Base-by-base conservation (phyloP, 2,329 filamentous ascomycete genomes). In the Sarocladium oryzae region DNA sequence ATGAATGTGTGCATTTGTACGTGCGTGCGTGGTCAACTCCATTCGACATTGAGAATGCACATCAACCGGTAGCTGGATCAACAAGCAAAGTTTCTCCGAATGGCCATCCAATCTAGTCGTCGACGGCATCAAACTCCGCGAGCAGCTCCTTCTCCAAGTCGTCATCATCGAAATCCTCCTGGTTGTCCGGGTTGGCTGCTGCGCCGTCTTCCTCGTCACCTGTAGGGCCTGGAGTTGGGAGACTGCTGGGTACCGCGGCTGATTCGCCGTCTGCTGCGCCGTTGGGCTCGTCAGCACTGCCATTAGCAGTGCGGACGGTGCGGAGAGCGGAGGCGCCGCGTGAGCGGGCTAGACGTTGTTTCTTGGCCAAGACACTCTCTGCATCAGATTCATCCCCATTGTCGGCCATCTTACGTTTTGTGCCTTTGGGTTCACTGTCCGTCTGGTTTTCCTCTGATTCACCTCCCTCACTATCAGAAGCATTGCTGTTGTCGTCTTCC, bases 81-180 rank as follows among this genome's bases (percentile, higher is more conserved):
- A 37, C 6, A 37, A 37, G n/a, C 35, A 37, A 15, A 6, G 11
- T 15, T 6, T 15, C 35, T 37, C n/a, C n/a, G 37, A 40, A 40
- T 40, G 35, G 6, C 37, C 37, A 23, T 15, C 7, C 6, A 23
- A n/a, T 40, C 37, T 30, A 30, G 13, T 30, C 28, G 7, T 30
- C 28, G 10, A 26, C 24, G 5, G 43, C 43, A 8, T 82, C 79
- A 56, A 84, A 69, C 56, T 79, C 82, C 1, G 80, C 81, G 59
- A 82, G 69, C 62, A 86, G 71, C 58, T 84, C 82, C 33, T 79
- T 77, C 63, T 84, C 84, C 48, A 85, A 65, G 58, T 84, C 81
- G 51, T 78, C 77, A 9, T 79, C 76, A 40, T 75, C 73, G 49
- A 72, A 66, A 37, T 72, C 73, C n/a, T 65, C 64, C 7, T 64